phyloP scores from a whole-genome alignment of 208 protist species.

The Trypanosomatidae sp. region DNA sequence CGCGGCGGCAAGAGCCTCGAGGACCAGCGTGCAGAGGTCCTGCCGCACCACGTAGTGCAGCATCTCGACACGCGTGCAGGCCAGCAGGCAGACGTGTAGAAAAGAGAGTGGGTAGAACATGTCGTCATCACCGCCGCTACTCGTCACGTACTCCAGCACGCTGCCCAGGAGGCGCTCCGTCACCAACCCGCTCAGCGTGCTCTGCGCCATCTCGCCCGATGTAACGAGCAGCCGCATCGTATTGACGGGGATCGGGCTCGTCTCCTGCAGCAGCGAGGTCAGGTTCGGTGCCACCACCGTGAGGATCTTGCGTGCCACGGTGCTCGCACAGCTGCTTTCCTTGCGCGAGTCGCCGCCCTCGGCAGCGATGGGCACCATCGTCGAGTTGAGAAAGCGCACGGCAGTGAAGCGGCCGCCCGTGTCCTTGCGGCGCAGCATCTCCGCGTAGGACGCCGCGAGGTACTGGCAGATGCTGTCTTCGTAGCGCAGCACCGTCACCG shows the following conservation, averaged over 20 bases:
- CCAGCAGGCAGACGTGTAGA: slow-evolving; percentile 32
- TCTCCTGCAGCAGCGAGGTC: slow-evolving; percentile 60
- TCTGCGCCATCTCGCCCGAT: slow-evolving; percentile 58
- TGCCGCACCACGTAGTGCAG: slow-evolving; percentile 39
- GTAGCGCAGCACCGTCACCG: slow-evolving; percentile 48
- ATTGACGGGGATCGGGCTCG: slow-evolving; percentile 80
- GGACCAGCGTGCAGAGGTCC: slow-evolving; percentile 43
- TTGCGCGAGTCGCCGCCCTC: slow-evolving; percentile 29
- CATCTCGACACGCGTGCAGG: slow-evolving; percentile 23
- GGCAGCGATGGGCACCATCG: slow-evolving; percentile 44
- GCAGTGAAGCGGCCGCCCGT: slow-evolving; percentile 62
- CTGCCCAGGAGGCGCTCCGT: slow-evolving; percentile 31
- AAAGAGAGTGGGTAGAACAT: slow-evolving; percentile 48
- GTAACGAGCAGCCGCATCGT: slow-evolving; percentile 75
- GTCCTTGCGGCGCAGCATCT: slow-evolving; percentile 56
- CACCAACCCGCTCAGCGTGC: slow-evolving; percentile 31
- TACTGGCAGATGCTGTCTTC: slow-evolving; percentile 44
- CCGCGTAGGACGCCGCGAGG: slow-evolving; percentile 58
- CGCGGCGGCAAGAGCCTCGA: slow-evolving; percentile 40
- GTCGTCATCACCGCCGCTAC: slow-evolving; percentile 35
- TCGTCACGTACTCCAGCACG: slow-evolving; percentile 36
- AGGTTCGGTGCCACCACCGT: slow-evolving; percentile 45
- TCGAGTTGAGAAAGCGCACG: slow-evolving; percentile 64
- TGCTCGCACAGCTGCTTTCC: slow-evolving; percentile 19
- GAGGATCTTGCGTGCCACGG: slow-evolving; percentile 28